A percentile compares a stretch with the other conserved stretches of the same genome.
These are phyloP conservation scores for Asclepias syriaca DNA, from an alignment of 257 asterid genomes.

Conservation along the genomic window DNA sequence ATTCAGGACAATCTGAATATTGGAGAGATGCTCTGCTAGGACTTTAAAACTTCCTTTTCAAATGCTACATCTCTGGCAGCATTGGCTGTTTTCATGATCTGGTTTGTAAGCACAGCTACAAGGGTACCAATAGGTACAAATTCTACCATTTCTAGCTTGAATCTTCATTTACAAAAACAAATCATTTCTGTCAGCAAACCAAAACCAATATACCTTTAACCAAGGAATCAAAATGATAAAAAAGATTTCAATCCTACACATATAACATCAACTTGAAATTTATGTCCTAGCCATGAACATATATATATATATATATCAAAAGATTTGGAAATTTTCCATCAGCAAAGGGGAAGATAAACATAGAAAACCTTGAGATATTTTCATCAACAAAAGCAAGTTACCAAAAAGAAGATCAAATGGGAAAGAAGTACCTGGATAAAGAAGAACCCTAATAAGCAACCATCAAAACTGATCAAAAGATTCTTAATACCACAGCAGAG, in stretches of 20 bases:
- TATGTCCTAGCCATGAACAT: too few species aligned
- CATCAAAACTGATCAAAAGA: neutral
- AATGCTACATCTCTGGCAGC: conserved; percentile 51
- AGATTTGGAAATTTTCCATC: neutral
- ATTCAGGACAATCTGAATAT: conserved; percentile 43
- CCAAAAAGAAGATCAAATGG: neutral
- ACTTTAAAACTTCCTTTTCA: conserved; percentile 52
- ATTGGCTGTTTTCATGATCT: conserved; percentile 43
- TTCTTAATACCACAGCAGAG: neutral
- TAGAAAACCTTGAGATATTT: neutral
- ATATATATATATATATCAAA: too few species aligned
- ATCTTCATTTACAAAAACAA: neutral
- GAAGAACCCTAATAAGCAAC: neutral
- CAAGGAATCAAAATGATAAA: neutral
- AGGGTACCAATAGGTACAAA: conserved; percentile 49
- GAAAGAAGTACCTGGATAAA: neutral
- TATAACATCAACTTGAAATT: neutral
- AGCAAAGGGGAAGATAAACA: neutral
- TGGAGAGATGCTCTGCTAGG: conserved; percentile 41
- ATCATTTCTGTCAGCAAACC: conserved; percentile 1
- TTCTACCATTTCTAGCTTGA: conserved; percentile 26
- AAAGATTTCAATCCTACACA: neutral
- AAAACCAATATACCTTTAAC: neutral
- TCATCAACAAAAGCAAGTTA: neutral
- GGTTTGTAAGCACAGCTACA: conserved; percentile 39